Percentiles rank a stretch among this genome's conserved stretches.
These are phyloP conservation scores for Fusarium chuoi DNA, from an alignment of 2,329 filamentous ascomycete genomes.

Conservation along the genomic window DNA sequence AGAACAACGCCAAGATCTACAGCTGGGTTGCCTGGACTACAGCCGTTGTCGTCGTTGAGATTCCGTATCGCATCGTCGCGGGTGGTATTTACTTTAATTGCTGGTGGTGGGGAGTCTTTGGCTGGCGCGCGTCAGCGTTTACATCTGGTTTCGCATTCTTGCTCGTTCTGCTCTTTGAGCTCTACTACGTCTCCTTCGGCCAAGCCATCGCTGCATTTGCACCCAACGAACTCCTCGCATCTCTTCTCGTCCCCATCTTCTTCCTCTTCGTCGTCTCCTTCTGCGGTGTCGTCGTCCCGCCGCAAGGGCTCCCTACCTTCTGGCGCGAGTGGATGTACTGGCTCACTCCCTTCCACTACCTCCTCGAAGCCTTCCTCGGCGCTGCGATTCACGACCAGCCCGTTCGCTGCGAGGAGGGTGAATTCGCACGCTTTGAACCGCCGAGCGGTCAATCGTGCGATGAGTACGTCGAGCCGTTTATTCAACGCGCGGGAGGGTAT, in stretches of 20 bases:
- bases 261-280: slow-evolving; percentile 77
- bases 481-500: slow-evolving; percentile 67
- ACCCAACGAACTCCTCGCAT: slow-evolving; percentile 74
- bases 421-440: slow-evolving; percentile 69
- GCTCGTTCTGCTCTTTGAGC: slow-evolving; percentile 72
- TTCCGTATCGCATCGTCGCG: slow-evolving; percentile 74
- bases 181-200: slow-evolving; percentile 73
- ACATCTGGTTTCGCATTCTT: slow-evolving; percentile 71
- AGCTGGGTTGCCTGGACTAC: slow-evolving; percentile 77
- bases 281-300: slow-evolving; percentile 76
- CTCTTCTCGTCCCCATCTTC: slow-evolving; percentile 73
- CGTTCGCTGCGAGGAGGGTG: slow-evolving; percentile 64
- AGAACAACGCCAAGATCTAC: slow-evolving; percentile 83
- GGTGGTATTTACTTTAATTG: slow-evolving; percentile 62
- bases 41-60: slow-evolving; percentile 72
- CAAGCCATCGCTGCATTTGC: slow-evolving; percentile 74
- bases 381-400: slow-evolving; percentile 64
- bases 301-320: slow-evolving; percentile 66
- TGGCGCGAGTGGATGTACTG: slow-evolving; percentile 75
- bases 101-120: slow-evolving; percentile 67
- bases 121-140: slow-evolving; percentile 62
- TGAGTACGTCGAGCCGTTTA: slow-evolving; percentile 66
- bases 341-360: slow-evolving; percentile 74
- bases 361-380: slow-evolving; percentile 70
- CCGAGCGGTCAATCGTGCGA: slow-evolving; percentile 70